Percentiles rank a stretch among this genome's conserved stretches.
Conservation (phyloP, 1,139 yeast species). For the Geotrichum carabidarum region DNA sequence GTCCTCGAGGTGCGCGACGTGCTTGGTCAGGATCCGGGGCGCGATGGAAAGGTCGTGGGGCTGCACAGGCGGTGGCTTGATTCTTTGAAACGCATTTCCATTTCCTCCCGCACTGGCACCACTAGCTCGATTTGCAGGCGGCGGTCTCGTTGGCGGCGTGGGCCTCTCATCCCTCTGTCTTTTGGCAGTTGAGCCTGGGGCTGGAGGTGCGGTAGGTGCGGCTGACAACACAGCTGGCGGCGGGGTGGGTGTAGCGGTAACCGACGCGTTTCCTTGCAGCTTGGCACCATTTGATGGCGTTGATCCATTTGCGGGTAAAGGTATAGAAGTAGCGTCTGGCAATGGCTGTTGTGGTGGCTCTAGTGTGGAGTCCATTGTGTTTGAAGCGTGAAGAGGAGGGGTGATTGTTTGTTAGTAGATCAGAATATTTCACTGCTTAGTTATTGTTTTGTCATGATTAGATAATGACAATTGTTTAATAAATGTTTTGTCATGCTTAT, state of each 20-base stretch:
- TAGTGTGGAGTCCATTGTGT: too few species aligned
- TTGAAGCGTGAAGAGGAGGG: too few species aligned
- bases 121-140: conserved; percentile 6
- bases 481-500: too few species aligned
- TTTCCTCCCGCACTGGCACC: conserved; percentile 1
- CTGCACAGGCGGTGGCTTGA: conserved; percentile 28
- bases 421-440: too few species aligned
- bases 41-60: conserved; percentile 24
- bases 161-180: conserved; percentile 6
- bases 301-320: too few species aligned
- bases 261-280: not conserved
- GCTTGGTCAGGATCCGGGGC: conserved; percentile 23
- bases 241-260: not conserved
- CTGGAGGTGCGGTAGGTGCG: not conserved
- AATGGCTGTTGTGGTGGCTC: too few species aligned
- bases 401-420: too few species aligned
- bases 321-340: too few species aligned
- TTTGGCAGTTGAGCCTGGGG: not conserved
- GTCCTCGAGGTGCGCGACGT: conserved; percentile 18
- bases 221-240: not conserved
- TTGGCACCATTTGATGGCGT: too few species aligned
- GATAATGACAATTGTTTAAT: too few species aligned
- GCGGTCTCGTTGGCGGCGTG: conserved; percentile 15
- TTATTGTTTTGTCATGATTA: too few species aligned
- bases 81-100: conserved; percentile 10